These are phyloP conservation scores for Cladosporium sp. DNA, from an alignment of 2,329 filamentous ascomycete genomes.

Conservation along the genomic window DNA sequence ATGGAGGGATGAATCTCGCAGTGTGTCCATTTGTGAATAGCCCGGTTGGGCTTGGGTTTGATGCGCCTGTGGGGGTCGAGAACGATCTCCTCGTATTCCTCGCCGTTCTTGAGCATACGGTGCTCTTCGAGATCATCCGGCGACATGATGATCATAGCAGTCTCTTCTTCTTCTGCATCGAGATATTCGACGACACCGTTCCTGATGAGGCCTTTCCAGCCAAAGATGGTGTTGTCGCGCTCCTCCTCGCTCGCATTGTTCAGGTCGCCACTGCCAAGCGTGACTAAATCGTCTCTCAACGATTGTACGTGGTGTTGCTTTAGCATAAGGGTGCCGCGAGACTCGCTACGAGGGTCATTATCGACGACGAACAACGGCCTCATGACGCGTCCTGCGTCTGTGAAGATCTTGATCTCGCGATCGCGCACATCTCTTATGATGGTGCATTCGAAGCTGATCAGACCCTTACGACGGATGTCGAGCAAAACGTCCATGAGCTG, in stretches of 20 bases:
- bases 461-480: constrained; percentile 61
- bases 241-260: constrained; percentile 61
- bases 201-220: constrained; percentile 83
- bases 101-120: constrained; percentile 40
- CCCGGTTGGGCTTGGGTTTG: constrained; percentile 82
- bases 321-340: constrained; percentile 75
- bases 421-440: constrained; percentile 95
- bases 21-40: constrained; percentile 91
- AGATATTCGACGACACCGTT: constrained; percentile 91
- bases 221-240: constrained; percentile 64
- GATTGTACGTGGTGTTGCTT: constrained; percentile 79
- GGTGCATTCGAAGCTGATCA: constrained; percentile 89
- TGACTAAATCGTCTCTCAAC: constrained; percentile 71
- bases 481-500: constrained; percentile 66
- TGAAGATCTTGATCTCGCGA: constrained; percentile 97
- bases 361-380: constrained; percentile 92
- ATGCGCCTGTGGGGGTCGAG: constrained; percentile 78
- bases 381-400: constrained; percentile 92
- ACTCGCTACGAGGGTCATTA: constrained; percentile 72
- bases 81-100: constrained; percentile 24
- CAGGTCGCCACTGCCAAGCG: constrained; percentile 45
- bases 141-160: constrained; percentile 98
- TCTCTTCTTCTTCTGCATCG: constrained; percentile 97
- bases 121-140: constrained; percentile 82
- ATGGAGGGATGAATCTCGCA: constrained; percentile 99